Base-by-base conservation (phyloP, 2,329 filamentous ascomycete species). In the Colletotrichum godetiae region DNA sequence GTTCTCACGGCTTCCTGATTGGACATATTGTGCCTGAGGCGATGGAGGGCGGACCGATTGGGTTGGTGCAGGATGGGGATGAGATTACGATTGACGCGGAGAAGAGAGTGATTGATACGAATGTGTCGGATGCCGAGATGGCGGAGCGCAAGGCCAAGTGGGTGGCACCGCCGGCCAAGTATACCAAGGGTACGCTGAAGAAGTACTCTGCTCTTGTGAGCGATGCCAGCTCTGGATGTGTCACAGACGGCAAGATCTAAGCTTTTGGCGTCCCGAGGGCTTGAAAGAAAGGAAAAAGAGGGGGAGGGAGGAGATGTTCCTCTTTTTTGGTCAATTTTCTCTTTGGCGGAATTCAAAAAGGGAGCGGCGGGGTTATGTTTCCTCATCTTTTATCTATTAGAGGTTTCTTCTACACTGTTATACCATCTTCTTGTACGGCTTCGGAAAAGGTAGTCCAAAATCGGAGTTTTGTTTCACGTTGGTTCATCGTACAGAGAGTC, bases 11-110 rank as follows among this genome's bases (percentile, higher is more conserved):
- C 52, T 97, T 97, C 88, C 86, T 97, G 77, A 96, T 97, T 78
- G 94, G 94, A 1, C 94, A 97, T 83, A 93, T 97, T 75, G 94
- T 95, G 53, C 95, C 95, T 31, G 95, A 97, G 84, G 95, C 95
- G 10, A 92, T 94, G 80, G 93, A 94, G 76, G 95, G 95, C 62
- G 95, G 95, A 0, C 95, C 95, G 2, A 97, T 97, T 75, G 95
- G 90, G 15, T 88, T 97, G 12, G 93, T 97, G n/a, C 82, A 89
- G 77, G 92, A 97, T 77, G 95, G 95, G 31, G 95, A 97, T 80
- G 88, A 88, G 71, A 93, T 97, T 76, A 90, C 92, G 61, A 97
- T 97, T 73, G 94, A 97, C 78, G 93, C 95, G 0, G 93, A 95
- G 82, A 90, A 91, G 80, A 90, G 90, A 57, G 88, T 89, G 88